Percentiles rank a stretch among this genome's conserved stretches.
Conservation (phyloP, 345 rosid species). For the Arabidopsis suecica region DNA sequence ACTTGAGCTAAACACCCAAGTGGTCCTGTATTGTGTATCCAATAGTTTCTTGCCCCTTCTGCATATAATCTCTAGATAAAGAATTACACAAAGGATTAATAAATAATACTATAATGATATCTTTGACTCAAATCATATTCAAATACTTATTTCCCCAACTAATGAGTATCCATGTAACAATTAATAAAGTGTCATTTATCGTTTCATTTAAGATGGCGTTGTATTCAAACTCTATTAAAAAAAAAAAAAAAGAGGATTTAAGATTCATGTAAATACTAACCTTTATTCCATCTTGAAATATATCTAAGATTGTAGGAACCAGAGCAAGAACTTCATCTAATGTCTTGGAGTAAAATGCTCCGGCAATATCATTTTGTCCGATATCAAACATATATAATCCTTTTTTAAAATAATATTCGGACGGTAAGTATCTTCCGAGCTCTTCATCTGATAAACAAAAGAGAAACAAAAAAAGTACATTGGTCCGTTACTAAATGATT, state of each 20-base stretch:
- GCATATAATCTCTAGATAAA: conserved; percentile 50
- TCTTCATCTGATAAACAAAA: conserved; percentile 43
- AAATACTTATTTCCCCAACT: too few relatives aligned
- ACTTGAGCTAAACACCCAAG: conserved; percentile 64
- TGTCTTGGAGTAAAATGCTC: conserved; percentile 44
- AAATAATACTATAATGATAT: too few relatives aligned
- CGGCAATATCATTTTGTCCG: conserved; percentile 65
- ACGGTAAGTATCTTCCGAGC: conserved; percentile 49
- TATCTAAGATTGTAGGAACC: conserved; percentile 51
- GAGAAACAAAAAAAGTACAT: neutral
- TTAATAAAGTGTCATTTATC: too few relatives aligned
- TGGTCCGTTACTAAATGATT: neutral
- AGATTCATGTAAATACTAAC: conserved; percentile 35
- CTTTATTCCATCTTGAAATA: conserved; percentile 48
- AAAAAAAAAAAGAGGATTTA: too few relatives aligned
- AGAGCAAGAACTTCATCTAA: conserved; percentile 50
- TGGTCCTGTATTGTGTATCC: conserved; percentile 87
- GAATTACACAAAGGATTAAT: neutral
- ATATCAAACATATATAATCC: conserved; percentile 67
- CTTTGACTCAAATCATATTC: too few relatives aligned
- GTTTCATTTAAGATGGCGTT: too few relatives aligned
- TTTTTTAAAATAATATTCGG: conserved; percentile 44
- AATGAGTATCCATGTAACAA: too few relatives aligned
- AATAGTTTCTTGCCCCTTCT: conserved; percentile 59
- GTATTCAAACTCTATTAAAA: too few relatives aligned